Percentiles rank a stretch among this genome's conserved stretches.
phyloP scores from a whole-genome alignment of 768 basidiomycete species.

The Sarcomyxa edulis region DNA sequence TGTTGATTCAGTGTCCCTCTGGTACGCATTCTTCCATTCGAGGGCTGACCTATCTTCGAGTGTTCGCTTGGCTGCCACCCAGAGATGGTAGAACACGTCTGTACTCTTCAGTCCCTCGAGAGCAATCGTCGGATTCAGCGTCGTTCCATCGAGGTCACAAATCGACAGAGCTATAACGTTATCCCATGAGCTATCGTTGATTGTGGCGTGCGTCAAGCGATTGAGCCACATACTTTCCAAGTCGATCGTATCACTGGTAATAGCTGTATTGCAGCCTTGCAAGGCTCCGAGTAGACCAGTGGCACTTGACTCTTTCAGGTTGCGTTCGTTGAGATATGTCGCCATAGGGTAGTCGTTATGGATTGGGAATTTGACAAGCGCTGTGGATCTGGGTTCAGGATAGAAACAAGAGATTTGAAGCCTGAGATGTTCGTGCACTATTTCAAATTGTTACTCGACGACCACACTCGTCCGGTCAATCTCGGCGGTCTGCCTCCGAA shows the following conservation, averaged over 20 bases:
- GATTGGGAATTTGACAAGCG: too few species aligned
- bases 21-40: slow-evolving; percentile 1
- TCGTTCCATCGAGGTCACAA: slow-evolving; percentile 22
- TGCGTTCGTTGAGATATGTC: too few species aligned
- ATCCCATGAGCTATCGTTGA: neutral
- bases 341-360: too few species aligned
- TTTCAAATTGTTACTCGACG: too few species aligned
- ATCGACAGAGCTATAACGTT: slow-evolving; percentile 14
- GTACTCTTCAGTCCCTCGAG: slow-evolving; percentile 11
- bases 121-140: slow-evolving; percentile 15
- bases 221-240: slow-evolving; percentile 31
- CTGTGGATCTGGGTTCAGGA: too few species aligned
- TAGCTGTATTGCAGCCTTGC: slow-evolving; percentile 20
- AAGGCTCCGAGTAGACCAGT: slow-evolving; percentile 10
- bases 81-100: slow-evolving; percentile 22
- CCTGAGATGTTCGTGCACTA: too few species aligned
- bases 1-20: neutral
- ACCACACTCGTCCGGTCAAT: too few species aligned
- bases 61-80: slow-evolving; percentile 24
- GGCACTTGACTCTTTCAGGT: neutral
- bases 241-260: slow-evolving; percentile 39
- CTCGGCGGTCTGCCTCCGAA: too few species aligned
- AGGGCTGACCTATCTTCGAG: slow-evolving; percentile 16
- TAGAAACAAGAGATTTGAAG: too few species aligned
- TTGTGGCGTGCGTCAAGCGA: slow-evolving; percentile 5